Evolutionary conservation across 2,329 filamentous ascomycete genomes (phyloP), one percentile per base, ranked within the genome.

Genomic region (Cladosporium sp.): DNA sequence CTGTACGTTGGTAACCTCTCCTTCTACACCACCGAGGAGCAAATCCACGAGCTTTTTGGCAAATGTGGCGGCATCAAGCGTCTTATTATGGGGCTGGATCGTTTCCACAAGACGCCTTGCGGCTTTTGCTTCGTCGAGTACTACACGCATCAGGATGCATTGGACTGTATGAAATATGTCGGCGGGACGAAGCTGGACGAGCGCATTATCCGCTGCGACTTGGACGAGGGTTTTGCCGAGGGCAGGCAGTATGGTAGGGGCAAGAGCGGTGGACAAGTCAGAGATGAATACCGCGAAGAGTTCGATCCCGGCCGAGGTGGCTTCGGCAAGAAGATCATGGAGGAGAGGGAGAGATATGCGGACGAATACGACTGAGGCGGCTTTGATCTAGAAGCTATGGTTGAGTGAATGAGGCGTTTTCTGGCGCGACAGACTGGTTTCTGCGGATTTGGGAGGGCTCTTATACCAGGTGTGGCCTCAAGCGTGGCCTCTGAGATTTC

Each of bases 101-200:
- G 93, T 54, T 95, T 93, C 77, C 87, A 87, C 72, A 98, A 98
- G 77, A 98, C 93, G 0, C 93, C 93, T 1, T 98, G 93, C 72
- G 93, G 93, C 38, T 98, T 98, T 78, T 98, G 93, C 78, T 98
- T 98, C 68, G 93, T 98, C 66, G 93, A 98, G 74, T 98, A 98
- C 75, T 97, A 96, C 76, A 96, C 86, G 31, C 93, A 97, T 70
- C 86, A 95, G 68, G 93, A 98, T 70, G 93, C 93, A 8, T 80
- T 98, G 46, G 93, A 98, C 70, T 97, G 92, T 73, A 85, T 98
- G 84, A 98, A 97, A 74, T 98, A 97, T 70, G 86, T 98, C 65
- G 93, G 93, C 52, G 93, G 93, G 54, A 98, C 93, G 34, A 98
- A 98, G 76, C 81, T 98, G 43, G 93, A 98, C 70, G 93, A 98